Percentiles rank a stretch among this genome's conserved stretches.
Conservation (phyloP, 345 rosid species). For the Brassica nigra region DNA sequence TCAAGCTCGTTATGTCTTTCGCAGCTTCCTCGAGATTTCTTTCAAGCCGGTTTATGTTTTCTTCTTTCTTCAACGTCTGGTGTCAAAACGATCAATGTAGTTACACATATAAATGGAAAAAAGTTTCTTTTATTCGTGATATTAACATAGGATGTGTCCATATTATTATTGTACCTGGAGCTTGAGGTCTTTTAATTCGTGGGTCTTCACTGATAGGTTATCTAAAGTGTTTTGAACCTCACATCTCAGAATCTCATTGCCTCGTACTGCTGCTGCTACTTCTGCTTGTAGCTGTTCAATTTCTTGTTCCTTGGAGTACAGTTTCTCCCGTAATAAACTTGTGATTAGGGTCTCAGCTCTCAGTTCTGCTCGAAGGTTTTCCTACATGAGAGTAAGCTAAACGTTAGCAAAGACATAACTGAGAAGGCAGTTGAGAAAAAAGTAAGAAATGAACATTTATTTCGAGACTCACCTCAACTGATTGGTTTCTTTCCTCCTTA, state of each 20-base stretch:
- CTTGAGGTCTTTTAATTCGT: conserved; percentile 76
- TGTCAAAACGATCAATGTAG: background rate
- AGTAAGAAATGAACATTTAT: background rate
- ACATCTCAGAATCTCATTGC: conserved; percentile 69
- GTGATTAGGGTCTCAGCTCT: conserved; percentile 78
- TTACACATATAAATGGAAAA: too few relatives aligned
- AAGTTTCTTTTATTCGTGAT: too few relatives aligned
- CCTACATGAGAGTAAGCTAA: conserved; percentile 48
- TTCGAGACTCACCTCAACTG: conserved; percentile 57
- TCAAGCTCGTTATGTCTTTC: conserved; percentile 55
- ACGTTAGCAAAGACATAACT: conserved; percentile 15
- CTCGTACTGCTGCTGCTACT: conserved; percentile 77
- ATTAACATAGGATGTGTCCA: background rate
- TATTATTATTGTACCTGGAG: conserved; percentile 58
- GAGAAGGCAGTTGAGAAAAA: background rate
- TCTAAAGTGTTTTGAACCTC: conserved; percentile 76
- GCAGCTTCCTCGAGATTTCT: conserved; percentile 59
- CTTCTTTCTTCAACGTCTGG: conserved; percentile 85
- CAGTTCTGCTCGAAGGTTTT: conserved; percentile 56
- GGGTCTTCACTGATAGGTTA: conserved; percentile 61
- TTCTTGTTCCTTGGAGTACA: conserved; percentile 81
- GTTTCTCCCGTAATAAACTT: conserved; percentile 76
- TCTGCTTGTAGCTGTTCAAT: conserved; percentile 85
- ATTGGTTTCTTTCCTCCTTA: conserved; percentile 46
- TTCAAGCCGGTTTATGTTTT: conserved; percentile 52